These are phyloP conservation scores for Colletotrichum limetticola DNA, from an alignment of 2,329 filamentous ascomycete genomes.

Conservation along the genomic window DNA sequence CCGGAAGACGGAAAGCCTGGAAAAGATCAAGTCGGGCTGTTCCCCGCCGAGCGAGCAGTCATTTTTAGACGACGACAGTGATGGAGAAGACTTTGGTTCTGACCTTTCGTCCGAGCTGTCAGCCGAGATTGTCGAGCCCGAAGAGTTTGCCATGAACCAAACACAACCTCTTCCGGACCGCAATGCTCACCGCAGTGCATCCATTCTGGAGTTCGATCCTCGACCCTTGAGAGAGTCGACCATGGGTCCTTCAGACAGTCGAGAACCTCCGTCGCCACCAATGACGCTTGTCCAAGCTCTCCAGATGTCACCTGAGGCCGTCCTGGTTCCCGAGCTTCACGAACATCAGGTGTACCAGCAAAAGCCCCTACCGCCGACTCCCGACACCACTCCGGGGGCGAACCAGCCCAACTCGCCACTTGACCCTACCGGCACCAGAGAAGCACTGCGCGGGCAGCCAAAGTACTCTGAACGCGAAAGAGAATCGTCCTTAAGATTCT, in stretches of 20 bases:
- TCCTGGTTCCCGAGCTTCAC: slow-evolving; percentile 49
- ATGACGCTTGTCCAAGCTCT: slow-evolving; percentile 61
- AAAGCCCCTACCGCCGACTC: slow-evolving; percentile 61
- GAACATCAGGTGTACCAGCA: slow-evolving; percentile 54
- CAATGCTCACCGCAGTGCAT: slow-evolving; percentile 19
- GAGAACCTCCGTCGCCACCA: slow-evolving; percentile 51
- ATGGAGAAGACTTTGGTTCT: slow-evolving; percentile 57
- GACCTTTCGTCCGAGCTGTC: slow-evolving; percentile 74
- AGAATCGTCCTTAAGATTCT: slow-evolving; percentile 50
- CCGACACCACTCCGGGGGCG: slow-evolving; percentile 59
- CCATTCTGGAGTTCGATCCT: slow-evolving; percentile 16
- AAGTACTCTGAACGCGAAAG: slow-evolving; percentile 40
- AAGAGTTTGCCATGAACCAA: slow-evolving; percentile 35
- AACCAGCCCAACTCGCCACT: slow-evolving; percentile 46
- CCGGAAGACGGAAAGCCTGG: slow-evolving; percentile 63
- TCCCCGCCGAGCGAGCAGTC: slow-evolving; percentile 49
- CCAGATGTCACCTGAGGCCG: slow-evolving; percentile 52
- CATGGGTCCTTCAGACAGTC: slow-evolving; percentile 17
- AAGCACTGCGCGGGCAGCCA: slow-evolving; percentile 49
- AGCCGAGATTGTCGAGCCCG: slow-evolving; percentile 52
- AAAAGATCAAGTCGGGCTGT: slow-evolving; percentile 51
- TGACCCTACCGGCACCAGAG: slow-evolving; percentile 48
- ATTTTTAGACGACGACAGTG: slow-evolving; percentile 60
- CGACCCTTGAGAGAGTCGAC: slow-evolving; percentile 22
- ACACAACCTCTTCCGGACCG: background rate